Conservation (phyloP, 2,329 filamentous ascomycete species). For the Hypoxylon sp. region DNA sequence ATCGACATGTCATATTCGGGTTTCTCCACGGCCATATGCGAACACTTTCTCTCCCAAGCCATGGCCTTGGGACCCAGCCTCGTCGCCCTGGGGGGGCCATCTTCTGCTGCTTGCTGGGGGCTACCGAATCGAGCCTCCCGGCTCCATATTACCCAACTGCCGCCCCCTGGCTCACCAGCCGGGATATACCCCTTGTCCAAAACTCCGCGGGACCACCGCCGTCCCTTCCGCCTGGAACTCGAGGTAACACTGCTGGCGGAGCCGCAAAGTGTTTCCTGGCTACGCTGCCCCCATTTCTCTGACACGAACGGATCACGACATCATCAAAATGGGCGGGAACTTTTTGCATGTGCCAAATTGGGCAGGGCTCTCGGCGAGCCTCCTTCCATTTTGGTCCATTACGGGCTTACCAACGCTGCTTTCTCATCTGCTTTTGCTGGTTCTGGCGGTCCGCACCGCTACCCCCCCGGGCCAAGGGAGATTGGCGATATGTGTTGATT, state of each 20-base stretch:
- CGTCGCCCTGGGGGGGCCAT: neutral
- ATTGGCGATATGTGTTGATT: constrained; percentile 26
- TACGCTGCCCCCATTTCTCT: constrained; percentile 14
- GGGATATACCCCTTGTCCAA: constrained; percentile 9
- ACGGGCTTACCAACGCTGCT: constrained; percentile 5
- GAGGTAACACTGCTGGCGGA: constrained; percentile 31
- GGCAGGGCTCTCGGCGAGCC: constrained; percentile 11
- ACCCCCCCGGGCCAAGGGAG: constrained; percentile 20
- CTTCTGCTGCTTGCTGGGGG: constrained; percentile 7
- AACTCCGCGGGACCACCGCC: constrained; percentile 28
- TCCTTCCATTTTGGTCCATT: constrained; percentile 20
- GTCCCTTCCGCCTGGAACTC: constrained; percentile 38
- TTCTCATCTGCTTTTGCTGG: constrained; percentile 5
- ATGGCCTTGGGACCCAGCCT: constrained; percentile 33
- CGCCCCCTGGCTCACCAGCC: constrained; percentile 15
- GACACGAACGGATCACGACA: constrained; percentile 27
- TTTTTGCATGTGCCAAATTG: constrained; percentile 6
- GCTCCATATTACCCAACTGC: constrained; percentile 19
- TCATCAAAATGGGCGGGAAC: constrained; percentile 20
- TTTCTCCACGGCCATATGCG: constrained; percentile 27
- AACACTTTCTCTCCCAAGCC: constrained; percentile 29
- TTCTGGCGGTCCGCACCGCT: constrained; percentile 4
- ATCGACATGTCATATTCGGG: constrained; percentile 28
- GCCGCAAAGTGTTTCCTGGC: constrained; percentile 22
- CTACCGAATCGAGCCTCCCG: constrained; percentile 11